phyloP scores from a whole-genome alignment of 768 basidiomycete genomes.

The Kwoniella bestiolae region DNA sequence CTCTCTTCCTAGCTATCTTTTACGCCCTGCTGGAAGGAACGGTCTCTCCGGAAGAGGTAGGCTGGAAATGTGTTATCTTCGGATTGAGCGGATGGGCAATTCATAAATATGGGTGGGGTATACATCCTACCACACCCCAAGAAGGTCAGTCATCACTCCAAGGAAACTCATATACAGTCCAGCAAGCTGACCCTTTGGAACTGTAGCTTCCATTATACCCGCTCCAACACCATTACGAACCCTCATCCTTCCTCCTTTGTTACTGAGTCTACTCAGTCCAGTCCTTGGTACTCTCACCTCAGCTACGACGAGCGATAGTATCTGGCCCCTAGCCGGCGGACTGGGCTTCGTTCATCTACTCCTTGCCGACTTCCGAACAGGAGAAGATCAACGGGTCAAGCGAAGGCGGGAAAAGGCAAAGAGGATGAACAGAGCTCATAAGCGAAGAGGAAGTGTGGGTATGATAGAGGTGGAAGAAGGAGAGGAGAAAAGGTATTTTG shows the following conservation, averaged over 20 bases:
- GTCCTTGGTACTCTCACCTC: conserved; percentile 89
- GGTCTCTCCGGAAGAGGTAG: conserved; percentile 26
- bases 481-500: conserved; percentile 48
- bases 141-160: conserved; percentile 1
- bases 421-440: conserved; percentile 6
- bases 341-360: conserved; percentile 81
- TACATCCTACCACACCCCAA: conserved; percentile 4
- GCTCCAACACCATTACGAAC: conserved; percentile 42
- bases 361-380: conserved; percentile 69
- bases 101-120: conserved; percentile 39
- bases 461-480: conserved; percentile 13
- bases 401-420: conserved; percentile 20
- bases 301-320: conserved; percentile 93
- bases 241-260: conserved; percentile 75
- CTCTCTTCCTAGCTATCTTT: conserved; percentile 81
- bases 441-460: conserved; percentile 24
- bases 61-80: conserved; percentile 32
- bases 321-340: conserved; percentile 89
- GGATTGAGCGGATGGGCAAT: conserved; percentile 28
- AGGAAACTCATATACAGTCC: too few relatives aligned
- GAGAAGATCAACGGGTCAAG: conserved; percentile 37
- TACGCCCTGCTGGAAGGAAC: conserved; percentile 29
- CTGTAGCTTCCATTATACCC: conserved; percentile 27
- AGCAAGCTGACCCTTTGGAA: not conserved
- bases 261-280: conserved; percentile 86